Evolutionary conservation across 306 rosid genomes (phyloP).

Genomic region (Erythrophleum fordii): DNA sequence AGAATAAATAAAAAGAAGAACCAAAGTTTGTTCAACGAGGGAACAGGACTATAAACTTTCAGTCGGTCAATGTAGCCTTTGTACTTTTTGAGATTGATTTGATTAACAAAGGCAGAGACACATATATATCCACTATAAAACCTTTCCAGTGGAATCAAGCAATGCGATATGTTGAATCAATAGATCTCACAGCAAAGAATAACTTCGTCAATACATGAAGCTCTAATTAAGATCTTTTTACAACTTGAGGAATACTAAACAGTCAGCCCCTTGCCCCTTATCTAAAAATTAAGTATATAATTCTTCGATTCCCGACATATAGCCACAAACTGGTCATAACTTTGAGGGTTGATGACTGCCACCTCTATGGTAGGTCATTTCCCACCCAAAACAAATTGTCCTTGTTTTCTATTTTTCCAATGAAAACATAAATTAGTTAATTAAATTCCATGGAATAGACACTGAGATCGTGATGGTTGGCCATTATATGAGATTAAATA

Average conservation of each 20-base stretch:
- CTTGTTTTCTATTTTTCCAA: neutral
- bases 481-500: neutral
- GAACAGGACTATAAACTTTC: slow-evolving; percentile 33
- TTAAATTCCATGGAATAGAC: neutral
- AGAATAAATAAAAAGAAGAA: neutral
- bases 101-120: slow-evolving; percentile 23
- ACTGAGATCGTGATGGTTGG: neutral
- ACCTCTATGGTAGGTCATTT: neutral
- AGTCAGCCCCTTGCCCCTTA: no score
- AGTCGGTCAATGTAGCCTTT: slow-evolving; percentile 36
- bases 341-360: neutral
- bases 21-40: slow-evolving; percentile 34
- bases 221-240: no score
- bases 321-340: no score
- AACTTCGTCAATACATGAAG: no score
- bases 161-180: no score
- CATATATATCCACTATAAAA: neutral
- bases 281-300: no score
- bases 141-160: no score
- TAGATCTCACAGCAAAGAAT: no score
- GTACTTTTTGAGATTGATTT: slow-evolving; percentile 31
- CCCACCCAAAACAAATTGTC: slow-evolving; percentile 2
- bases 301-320: no score
- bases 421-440: neutral
- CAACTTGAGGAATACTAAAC: no score